Evolutionary conservation across 345 rosid genomes (phyloP), one percentile per base, ranked within the genome.

Genomic region (Melaleuca quinquenervia): DNA sequence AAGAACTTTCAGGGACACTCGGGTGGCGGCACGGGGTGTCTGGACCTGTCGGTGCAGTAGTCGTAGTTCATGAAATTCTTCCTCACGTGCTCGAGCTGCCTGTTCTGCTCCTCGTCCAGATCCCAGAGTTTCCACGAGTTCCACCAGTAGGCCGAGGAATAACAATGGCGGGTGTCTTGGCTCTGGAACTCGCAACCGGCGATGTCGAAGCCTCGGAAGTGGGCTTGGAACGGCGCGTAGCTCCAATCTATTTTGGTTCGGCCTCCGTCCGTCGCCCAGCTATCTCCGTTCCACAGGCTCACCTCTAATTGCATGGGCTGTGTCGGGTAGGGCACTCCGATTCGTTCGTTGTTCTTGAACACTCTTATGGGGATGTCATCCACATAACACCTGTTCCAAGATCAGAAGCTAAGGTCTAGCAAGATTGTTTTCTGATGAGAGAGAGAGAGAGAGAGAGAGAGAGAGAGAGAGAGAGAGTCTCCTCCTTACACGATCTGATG

Each of bases 181-280:
- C 78, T 62, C 8, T 54, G 55, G 53, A 44, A 15, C 6, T 83
- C 55, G 87, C 96, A 96, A 14, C 93, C 96, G 15, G 8, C 83
- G 5, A 93, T 84, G 56, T 88, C 86, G 54, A 93, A 94, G 10
- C 91, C 89, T 85, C 85, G 88, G 80, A 90, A 95, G 27, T 90
- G 55, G 74, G 94, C 95, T 49, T 58, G 53, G 85, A 95, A 96
- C 3, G 95, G 98, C 76, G 96, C 91, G 11, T 87, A 50, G 20
- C 88, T 90, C 96, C 96, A 94, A 80, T 96, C 82, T 3, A 86
- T 90, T 91, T 93, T 95, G 12, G 90, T 87, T 36, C 52, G 85
- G 48, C 98, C 96, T 54, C 95, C 94, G 15, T 90, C 89, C 20
- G 95, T 93, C 44, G 94, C 96, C 98, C 95, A 96, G 15, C 32